Base-by-base conservation (phyloP, 768 basidiomycete genomes). In the Tylopilus sp. region DNA sequence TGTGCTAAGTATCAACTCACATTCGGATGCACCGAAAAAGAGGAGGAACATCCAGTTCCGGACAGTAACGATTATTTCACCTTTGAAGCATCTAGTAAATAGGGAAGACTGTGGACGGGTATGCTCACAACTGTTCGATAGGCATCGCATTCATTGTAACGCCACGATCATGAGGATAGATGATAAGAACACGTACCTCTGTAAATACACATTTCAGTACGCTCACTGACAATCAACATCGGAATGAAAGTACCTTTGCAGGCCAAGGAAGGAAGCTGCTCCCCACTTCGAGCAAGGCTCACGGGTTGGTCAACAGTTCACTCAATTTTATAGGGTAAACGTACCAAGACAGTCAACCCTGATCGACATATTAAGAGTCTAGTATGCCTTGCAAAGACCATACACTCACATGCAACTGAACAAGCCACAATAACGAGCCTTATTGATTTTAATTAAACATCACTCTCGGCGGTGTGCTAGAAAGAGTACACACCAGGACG, bases 1-100 rank as follows among this genome's bases (percentile, higher is more conserved):
- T 5, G 12, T 4, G 24, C 1, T 16, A 2, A 2, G n/a, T 31
- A 8, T 2, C 19, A 46, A 56, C 55, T 26, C 17, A 56, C 55
- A 19, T 17, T 53, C 51, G 9, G 57, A 54, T 6, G 46, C 54
- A 19, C 14, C 26, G 4, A 36, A 6, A 28, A 58, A 57, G 24
- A 52, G n/a, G 14, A 46, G 1, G 13, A 50, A 53, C 17, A 48
- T 16, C 44, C 51, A 58, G 13, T 8, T 16, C 1, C 8, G 31
- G 11, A 43, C 16, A 10, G 28, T 43, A n/a, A 2, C 3, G 9
- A 28, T 26, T 17, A 43, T 9, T 43, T 43, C 16, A n/a, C 42
- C 42, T 43, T 24, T 2, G 24, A 16, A 41, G 4, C 7, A 24
- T 25, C 5, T 14, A 16, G 13, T 25, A 24, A 16, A 10, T 25